A percentile compares a stretch with the other conserved stretches of the same genome.
phyloP scores from a whole-genome alignment of 495 filamentous ascomycete genomes.

The Staphylotrichum tortipilum region DNA sequence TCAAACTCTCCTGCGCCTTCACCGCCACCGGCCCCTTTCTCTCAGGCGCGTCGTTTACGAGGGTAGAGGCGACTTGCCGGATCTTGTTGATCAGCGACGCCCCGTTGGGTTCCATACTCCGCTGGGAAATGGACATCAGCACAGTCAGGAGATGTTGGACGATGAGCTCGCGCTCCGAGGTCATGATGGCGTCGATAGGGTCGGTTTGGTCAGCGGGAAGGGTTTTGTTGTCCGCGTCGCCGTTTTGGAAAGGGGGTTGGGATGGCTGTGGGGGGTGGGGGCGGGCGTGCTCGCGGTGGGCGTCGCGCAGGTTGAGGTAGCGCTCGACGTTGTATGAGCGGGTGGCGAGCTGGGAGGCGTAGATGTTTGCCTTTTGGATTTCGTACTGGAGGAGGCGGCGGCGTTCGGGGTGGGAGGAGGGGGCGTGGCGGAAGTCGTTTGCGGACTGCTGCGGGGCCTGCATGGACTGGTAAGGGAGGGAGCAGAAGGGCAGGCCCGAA shows the following conservation, averaged over 20 bases:
- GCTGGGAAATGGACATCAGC: conserved; percentile 60
- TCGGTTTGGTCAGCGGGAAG: conserved; percentile 19
- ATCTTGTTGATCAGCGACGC: conserved; percentile 63
- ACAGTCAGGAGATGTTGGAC: conserved; percentile 66
- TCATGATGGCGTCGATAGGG: conserved; percentile 46
- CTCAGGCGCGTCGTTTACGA: conserved; percentile 53
- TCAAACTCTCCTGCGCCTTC: conserved; percentile 57
- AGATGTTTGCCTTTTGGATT: conserved; percentile 79
- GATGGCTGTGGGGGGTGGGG: conserved; percentile 12
- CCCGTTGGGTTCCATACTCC: conserved; percentile 76
- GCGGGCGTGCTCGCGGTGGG: conserved; percentile 31
- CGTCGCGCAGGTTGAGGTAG: conserved; percentile 59
- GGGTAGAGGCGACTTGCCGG: conserved; percentile 64
- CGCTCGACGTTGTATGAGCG: conserved; percentile 76
- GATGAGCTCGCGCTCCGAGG: conserved; percentile 60
- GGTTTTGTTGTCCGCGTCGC: conserved; percentile 1
- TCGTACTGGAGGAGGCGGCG: conserved; percentile 59
- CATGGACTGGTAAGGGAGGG: conserved; percentile 22
- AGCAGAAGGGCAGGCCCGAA: conserved; percentile 27
- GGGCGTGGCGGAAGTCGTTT: conserved; percentile 28
- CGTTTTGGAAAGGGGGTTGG: background rate
- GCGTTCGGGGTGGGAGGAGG: conserved; percentile 29
- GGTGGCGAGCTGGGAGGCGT: conserved; percentile 63
- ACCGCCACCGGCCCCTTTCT: conserved; percentile 47
- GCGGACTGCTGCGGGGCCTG: conserved; percentile 14